Percentiles rank a stretch among this genome's conserved stretches.
Conservation (phyloP, 257 asterid genomes). For the Nicotiana knightiana region DNA sequence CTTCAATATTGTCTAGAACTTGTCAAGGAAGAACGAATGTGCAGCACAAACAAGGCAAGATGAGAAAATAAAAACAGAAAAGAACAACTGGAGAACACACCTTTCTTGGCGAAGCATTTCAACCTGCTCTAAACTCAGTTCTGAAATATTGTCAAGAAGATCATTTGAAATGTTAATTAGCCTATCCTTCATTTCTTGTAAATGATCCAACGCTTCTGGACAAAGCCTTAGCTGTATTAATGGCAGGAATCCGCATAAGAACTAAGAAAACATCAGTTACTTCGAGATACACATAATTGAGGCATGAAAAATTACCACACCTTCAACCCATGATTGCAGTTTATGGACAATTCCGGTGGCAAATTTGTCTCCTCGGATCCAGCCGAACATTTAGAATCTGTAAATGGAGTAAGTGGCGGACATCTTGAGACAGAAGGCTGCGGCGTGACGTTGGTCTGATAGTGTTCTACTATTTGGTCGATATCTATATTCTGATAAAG, state of each 20-base stretch:
- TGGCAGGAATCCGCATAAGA: conserved; percentile 22
- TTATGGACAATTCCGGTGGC: conserved; percentile 65
- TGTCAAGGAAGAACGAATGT: conserved; percentile 8
- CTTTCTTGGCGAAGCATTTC: conserved; percentile 80
- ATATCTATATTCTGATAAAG: conserved; percentile 60
- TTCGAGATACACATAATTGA: conserved; percentile 11
- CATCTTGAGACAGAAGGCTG: conserved; percentile 64
- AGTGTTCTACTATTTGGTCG: conserved; percentile 75
- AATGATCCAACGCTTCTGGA: conserved; percentile 72
- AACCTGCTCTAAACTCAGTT: conserved; percentile 57
- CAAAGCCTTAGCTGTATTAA: conserved; percentile 77
- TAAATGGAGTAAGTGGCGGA: conserved; percentile 57
- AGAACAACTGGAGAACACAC: conserved; percentile 36
- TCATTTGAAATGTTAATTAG: conserved; percentile 78
- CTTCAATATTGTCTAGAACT: neutral
- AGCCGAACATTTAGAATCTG: conserved; percentile 24
- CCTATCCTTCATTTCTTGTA: conserved; percentile 76
- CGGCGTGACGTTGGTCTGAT: conserved; percentile 67
- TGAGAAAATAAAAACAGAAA: conserved; percentile 8
- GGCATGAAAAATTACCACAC: conserved; percentile 27
- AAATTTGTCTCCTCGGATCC: conserved; percentile 32
- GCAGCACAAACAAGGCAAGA: conserved; percentile 5
- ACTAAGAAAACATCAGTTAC: conserved; percentile 4
- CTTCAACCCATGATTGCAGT: conserved; percentile 76
- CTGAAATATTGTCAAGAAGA: conserved; percentile 69